Percentiles rank a stretch among this genome's conserved stretches.
Conservation (phyloP, 2,329 filamentous ascomycete genomes). For the Bipolaris zeicola region DNA sequence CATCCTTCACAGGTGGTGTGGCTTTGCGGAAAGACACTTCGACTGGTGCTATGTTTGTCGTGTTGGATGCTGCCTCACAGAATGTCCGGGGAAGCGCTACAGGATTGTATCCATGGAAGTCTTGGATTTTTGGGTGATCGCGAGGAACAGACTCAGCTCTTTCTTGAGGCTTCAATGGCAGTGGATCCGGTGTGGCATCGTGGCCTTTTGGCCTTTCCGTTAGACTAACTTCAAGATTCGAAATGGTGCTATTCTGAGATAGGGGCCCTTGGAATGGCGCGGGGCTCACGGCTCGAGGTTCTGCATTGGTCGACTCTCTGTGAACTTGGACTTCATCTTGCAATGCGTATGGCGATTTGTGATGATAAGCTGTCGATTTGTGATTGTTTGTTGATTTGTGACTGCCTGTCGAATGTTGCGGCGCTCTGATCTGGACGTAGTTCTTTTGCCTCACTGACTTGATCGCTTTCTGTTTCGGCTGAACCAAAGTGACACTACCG, state of each 20-base stretch:
- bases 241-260: neutral
- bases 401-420: neutral
- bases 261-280: neutral
- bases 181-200: neutral
- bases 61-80: neutral
- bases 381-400: neutral
- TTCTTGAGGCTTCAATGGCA: neutral
- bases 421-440: neutral
- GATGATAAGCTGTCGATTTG: neutral
- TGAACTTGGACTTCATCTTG: neutral
- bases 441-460: constrained; percentile 8
- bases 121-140: neutral
- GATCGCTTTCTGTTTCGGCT: constrained; percentile 10
- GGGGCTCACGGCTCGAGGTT: neutral
- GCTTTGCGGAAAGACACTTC: neutral
- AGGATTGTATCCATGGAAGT: neutral
- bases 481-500: neutral
- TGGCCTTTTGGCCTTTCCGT: neutral
- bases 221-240: neutral
- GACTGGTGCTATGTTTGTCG: neutral
- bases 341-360: neutral
- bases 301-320: neutral
- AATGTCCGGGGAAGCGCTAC: neutral
- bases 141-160: neutral
- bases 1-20: neutral